Base-by-base conservation (phyloP, 2,329 filamentous ascomycete genomes). In the Magnaporthiopsis rhizophila region DNA sequence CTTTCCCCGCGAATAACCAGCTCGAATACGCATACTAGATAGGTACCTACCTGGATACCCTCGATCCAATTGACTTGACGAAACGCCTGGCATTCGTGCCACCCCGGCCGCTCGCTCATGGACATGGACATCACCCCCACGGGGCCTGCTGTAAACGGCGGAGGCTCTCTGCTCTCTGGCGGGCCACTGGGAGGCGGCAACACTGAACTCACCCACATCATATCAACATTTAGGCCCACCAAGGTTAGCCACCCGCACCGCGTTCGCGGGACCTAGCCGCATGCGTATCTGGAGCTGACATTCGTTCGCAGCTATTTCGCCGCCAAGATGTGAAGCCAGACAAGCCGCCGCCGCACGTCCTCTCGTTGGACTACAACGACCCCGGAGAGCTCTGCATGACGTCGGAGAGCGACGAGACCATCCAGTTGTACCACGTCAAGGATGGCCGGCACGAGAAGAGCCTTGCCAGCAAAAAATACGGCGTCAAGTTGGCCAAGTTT, bases 301-400 rank as follows among this genome's bases (percentile, higher is more conserved):
- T 60, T 60, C 12, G 21, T 15, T 34, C 30, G 24, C 56, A 87
- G 82, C 82, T 88, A 24, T 88, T 90, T 69, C 80, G 80, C 59
- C 81, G 85, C 65, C 81, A 86, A 58, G 82, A 85, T 66, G 69
- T 80, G 57, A 84, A 83, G 69, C 50, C 61, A 15, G 82, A 83
- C 65, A 78, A 79, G 65, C 76, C 80, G 12, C 79, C 81, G 62
- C 86, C 88, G 4, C 83, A 87, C 68, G 86, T 97, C 66, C 89
- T 95, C 98, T 36, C 94, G 1, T 86, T 99, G 70, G 94, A 99
- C 79, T 99, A 97, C 74, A 93, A 98, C 76, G 93, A 98, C 78
- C 89, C 91, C 58, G 95, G 95, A 75, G 92, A 97, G 75, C 90
- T 94, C 62, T 85, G 96, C 66, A 92, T 99, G 77, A 91, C 93